These are phyloP conservation scores for Coniophora puteana DNA, from an alignment of 1,284 basidiomycete species.

Conservation along the genomic window DNA sequence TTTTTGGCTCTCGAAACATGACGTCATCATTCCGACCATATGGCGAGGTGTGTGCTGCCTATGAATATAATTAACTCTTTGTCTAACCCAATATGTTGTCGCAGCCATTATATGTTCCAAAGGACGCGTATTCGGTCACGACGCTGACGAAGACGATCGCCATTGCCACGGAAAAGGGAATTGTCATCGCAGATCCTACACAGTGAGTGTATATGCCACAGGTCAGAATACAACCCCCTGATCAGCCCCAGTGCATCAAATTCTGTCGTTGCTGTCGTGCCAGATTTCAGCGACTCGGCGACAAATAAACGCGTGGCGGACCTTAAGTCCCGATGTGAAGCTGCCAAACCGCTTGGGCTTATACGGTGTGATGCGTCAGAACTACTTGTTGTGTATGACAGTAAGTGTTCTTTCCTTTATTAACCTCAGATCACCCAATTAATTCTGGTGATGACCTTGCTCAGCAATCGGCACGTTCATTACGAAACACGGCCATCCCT, in stretches of 20 bases:
- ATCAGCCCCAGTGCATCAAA: slow-evolving; percentile 33
- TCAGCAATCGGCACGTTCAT: slow-evolving; percentile 68
- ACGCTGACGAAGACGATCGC: slow-evolving; percentile 59
- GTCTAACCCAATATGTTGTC: slow-evolving; percentile 5
- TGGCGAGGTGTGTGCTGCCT: slow-evolving; percentile 48
- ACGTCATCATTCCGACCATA: slow-evolving; percentile 50
- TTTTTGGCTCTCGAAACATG: slow-evolving; percentile 17
- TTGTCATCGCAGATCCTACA: slow-evolving; percentile 61
- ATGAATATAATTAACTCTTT: background rate
- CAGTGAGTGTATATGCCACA: slow-evolving; percentile 38
- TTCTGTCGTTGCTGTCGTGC: slow-evolving; percentile 46
- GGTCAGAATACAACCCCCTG: slow-evolving; percentile 5
- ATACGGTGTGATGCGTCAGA: slow-evolving; percentile 54
- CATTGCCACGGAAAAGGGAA: slow-evolving; percentile 57
- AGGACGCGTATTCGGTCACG: slow-evolving; percentile 57
- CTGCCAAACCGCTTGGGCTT: slow-evolving; percentile 62
- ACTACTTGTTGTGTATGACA: slow-evolving; percentile 68
- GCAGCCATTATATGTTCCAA: slow-evolving; percentile 65
- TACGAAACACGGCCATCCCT: slow-evolving; percentile 61
- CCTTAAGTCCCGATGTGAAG: slow-evolving; percentile 59
- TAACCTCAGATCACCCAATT: background rate
- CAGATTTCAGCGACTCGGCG: slow-evolving; percentile 51
- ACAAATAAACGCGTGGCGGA: slow-evolving; percentile 37
- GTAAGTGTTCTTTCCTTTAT: slow-evolving; percentile 34
- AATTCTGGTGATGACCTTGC: background rate